Evolutionary conservation across 2,329 filamentous ascomycete species (phyloP), one percentile per base, ranked within the genome.

Genomic region (Colletotrichum orchidophilum): DNA sequence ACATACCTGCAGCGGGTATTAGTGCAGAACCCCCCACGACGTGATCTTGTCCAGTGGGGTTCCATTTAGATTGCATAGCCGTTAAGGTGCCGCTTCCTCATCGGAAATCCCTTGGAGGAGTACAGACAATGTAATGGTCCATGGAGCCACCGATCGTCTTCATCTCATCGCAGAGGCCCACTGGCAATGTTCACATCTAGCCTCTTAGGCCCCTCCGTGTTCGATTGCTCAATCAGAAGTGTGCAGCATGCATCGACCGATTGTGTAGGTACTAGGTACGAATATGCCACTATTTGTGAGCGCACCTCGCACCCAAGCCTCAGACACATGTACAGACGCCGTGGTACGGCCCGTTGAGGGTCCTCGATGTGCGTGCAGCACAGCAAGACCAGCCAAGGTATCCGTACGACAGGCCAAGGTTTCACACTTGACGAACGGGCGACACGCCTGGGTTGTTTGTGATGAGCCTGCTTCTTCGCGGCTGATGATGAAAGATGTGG

Each of bases 211-310:
- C 27, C 13, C 46, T 18, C 3, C n/a, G 26, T 42, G 50, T 13
- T 53, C n/a, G 24, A 13, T 66, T 26, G 62, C 24, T 39, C 6
- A 60, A 33, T 46, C 39, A 46, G 18, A 39, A 39, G 6, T n/a
- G n/a, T 39, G 29, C 31, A 26, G 50, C 63, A 60, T 46, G 63
- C 42, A 67, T 70, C 63, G 63, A 62, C 66, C 50, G 63, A 67
- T 13, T 31, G 18, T 39, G 35, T 39, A 39, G 13, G 35, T 15
- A 46, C 18, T 7, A 9, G 21, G 39, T 46, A 46, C 18, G 39
- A 8, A 42, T 42, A 42, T 15, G 7, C 39, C 39, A 46, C 39
- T 46, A 59, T 59, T 55, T 50, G 27, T n/a, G 63, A 60, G 55
- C 63, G 49, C 55, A 27, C 29, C 15, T 69, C n/a, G 46, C 46